Percentiles rank a stretch among this genome's conserved stretches.
Conservation (phyloP, 1,139 yeast genomes). For the Saccharomyces hybrid region DNA sequence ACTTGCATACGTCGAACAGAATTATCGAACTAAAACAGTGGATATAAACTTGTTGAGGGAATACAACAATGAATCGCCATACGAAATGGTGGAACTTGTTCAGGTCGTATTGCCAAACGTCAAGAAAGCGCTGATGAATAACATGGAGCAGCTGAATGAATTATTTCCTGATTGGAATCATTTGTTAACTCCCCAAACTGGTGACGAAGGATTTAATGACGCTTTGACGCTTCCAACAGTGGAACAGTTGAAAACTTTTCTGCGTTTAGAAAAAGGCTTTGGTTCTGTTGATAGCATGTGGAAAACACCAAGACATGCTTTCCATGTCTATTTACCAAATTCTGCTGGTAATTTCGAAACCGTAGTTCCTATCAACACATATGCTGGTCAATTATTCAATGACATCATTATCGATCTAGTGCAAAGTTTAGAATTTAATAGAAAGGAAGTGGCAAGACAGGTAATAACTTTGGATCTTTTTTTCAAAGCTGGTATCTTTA, state of each 20-base stretch:
- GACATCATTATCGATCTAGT: constrained; percentile 72
- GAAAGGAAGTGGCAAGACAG: constrained; percentile 81
- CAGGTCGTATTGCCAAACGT: constrained; percentile 51
- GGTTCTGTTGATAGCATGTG: constrained; percentile 45
- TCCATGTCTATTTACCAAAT: constrained; percentile 55
- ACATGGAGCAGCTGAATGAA: constrained; percentile 34
- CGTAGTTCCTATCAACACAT: constrained; percentile 59
- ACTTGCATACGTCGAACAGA: constrained; percentile 38
- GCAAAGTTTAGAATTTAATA: constrained; percentile 77
- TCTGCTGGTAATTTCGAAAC: constrained; percentile 48
- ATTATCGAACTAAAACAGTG: constrained; percentile 18
- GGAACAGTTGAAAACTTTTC: constrained; percentile 34
- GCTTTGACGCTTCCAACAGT: constrained; percentile 35
- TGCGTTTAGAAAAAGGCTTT: constrained; percentile 32
- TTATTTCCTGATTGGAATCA: constrained; percentile 30
- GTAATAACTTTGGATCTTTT: constrained; percentile 68
- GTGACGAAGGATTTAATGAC: constrained; percentile 29
- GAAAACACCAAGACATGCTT: constrained; percentile 52
- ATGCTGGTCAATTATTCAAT: constrained; percentile 57
- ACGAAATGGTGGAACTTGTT: constrained; percentile 46
- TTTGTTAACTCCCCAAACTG: constrained; percentile 22
- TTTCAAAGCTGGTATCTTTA: constrained; percentile 62
- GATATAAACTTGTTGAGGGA: constrained; percentile 21
- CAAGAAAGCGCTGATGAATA: constrained; percentile 31
- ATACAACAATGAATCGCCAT: constrained; percentile 40